phyloP scores from a whole-genome alignment of 1,284 basidiomycete species.

The Sparassis latifolia region DNA sequence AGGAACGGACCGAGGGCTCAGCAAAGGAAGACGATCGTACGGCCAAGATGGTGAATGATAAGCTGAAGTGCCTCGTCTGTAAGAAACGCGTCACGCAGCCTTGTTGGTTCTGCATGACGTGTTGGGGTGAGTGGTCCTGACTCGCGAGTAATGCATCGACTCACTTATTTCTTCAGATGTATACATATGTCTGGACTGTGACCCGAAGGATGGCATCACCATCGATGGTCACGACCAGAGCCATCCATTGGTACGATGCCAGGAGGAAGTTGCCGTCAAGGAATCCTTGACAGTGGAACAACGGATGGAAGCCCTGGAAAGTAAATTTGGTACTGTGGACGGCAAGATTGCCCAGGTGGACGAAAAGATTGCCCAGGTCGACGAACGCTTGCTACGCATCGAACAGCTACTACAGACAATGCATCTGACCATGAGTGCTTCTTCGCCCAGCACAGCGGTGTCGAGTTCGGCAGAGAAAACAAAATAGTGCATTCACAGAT shows the following conservation, averaged over 20 bases:
- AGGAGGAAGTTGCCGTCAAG: background rate
- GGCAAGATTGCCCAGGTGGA: background rate
- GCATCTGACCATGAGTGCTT: background rate
- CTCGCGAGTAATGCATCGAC: background rate
- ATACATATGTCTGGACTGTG: conserved; percentile 1
- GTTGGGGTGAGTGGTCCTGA: background rate
- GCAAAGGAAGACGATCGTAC: background rate
- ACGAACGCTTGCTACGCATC: background rate
- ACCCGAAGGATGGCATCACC: background rate
- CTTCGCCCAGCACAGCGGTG: too few species aligned
- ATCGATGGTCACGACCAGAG: background rate
- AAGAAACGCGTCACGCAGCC: background rate
- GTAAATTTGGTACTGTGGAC: background rate
- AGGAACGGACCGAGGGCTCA: background rate
- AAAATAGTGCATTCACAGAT: too few species aligned
- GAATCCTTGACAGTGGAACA: background rate
- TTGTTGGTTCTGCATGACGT: conserved; percentile 1
- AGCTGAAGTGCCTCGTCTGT: background rate
- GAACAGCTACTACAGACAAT: background rate
- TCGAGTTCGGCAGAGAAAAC: too few species aligned
- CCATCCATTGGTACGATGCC: background rate
- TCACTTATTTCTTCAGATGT: background rate
- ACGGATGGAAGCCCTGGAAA: background rate
- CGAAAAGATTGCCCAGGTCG: background rate
- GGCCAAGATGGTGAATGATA: too few species aligned